Percentiles rank a stretch among this genome's conserved stretches.
These are phyloP conservation scores for Exobasidium cylindrosporum DNA, from an alignment of 1,284 basidiomycete genomes.

Conservation along the genomic window DNA sequence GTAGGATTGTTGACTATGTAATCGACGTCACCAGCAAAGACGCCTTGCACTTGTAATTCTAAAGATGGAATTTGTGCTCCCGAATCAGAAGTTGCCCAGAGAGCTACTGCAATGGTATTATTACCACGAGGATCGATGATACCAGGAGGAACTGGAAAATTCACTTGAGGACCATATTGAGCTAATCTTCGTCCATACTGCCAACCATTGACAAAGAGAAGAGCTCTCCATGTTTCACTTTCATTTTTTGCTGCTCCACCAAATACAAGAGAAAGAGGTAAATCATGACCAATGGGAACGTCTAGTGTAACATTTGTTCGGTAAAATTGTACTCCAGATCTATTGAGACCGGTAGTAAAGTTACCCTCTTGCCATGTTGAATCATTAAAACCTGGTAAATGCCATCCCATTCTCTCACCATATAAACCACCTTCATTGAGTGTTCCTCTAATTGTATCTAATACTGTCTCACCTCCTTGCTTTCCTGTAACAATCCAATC, in stretches of 20 bases:
- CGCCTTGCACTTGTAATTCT: neutral
- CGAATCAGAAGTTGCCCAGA: slow-evolving; percentile 13
- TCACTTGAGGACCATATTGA: slow-evolving; percentile 16
- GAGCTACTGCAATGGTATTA: slow-evolving; percentile 17
- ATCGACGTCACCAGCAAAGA: slow-evolving; percentile 3
- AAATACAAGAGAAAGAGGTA: slow-evolving; percentile 8
- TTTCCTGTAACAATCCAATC: slow-evolving; percentile 79
- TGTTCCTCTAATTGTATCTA: slow-evolving; percentile 69
- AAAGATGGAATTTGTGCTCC: neutral
- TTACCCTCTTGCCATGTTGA: slow-evolving; percentile 64
- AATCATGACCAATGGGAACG: slow-evolving; percentile 45
- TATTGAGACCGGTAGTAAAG: slow-evolving; percentile 45
- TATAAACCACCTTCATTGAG: slow-evolving; percentile 78
- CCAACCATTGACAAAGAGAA: slow-evolving; percentile 37
- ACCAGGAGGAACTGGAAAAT: slow-evolving; percentile 20
- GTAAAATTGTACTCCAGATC: slow-evolving; percentile 74
- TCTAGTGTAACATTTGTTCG: slow-evolving; percentile 66
- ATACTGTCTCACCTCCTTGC: slow-evolving; percentile 71
- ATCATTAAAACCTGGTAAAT: slow-evolving; percentile 70
- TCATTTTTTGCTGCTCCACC: slow-evolving; percentile 23
- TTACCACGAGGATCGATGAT: slow-evolving; percentile 16
- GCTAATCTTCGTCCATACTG: slow-evolving; percentile 24
- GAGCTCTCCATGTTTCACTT: neutral
- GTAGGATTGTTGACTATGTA: slow-evolving; percentile 9
- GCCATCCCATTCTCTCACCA: slow-evolving; percentile 74